Conservation (phyloP, 306 rosid species). For the Elaeagnus macrophylla region DNA sequence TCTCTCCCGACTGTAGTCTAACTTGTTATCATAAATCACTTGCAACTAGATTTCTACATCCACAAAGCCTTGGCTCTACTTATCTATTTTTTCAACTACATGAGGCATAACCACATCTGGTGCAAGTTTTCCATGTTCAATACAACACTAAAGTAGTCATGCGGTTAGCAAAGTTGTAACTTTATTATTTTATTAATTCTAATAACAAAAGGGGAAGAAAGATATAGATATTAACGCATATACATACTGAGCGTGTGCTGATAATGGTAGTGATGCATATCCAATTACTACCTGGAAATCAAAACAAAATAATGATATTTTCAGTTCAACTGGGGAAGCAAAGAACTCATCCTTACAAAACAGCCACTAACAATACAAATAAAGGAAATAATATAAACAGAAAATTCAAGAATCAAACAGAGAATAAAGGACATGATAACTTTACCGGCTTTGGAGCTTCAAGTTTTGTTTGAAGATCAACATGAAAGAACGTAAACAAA, state of each 20-base stretch:
- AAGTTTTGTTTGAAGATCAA: slow-evolving; percentile 86
- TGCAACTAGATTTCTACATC: no score
- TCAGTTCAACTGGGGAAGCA: slow-evolving; percentile 3
- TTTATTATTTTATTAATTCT: slow-evolving; percentile 3
- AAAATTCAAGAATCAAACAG: slow-evolving; percentile 13
- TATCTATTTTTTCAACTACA: no score
- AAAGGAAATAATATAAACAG: not conserved
- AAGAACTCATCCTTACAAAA: not conserved
- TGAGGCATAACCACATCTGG: no score
- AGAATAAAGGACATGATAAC: slow-evolving; percentile 16
- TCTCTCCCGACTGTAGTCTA: no score
- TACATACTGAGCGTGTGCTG: slow-evolving; percentile 92
- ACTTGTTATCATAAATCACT: no score
- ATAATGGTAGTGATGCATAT: slow-evolving; percentile 83
- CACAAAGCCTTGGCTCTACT: no score
- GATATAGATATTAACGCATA: slow-evolving; percentile 17
- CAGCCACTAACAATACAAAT: slow-evolving; percentile 2
- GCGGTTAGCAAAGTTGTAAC: slow-evolving; percentile 2
- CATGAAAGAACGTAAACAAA: slow-evolving; percentile 77
- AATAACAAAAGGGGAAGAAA: slow-evolving; percentile 12
- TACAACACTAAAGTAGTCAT: slow-evolving; percentile 9
- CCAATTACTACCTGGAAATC: slow-evolving; percentile 77
- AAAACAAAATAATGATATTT: slow-evolving; percentile 19
- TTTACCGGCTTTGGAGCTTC: slow-evolving; percentile 95
- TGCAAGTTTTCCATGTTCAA: not conserved